A percentile compares a stretch with the other conserved stretches of the same genome.
Evolutionary conservation across 1,284 basidiomycete genomes (phyloP).

Genomic region (Boletus holoroseus): DNA sequence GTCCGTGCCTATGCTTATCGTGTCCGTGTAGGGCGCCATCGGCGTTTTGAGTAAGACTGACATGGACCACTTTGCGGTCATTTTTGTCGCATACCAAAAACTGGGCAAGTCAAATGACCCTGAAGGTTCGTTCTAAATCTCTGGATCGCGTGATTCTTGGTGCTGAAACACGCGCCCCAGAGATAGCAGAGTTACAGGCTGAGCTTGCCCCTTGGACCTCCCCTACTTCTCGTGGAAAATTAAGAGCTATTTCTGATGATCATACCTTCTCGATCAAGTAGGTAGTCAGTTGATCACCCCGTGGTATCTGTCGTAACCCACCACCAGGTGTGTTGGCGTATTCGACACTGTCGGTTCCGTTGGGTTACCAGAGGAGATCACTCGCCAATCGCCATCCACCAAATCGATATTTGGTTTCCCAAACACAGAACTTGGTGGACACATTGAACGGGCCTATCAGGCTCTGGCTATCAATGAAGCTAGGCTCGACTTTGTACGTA

Average conservation of each 20-base stretch:
- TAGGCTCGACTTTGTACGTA: slow-evolving; percentile 58
- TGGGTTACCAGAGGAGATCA: slow-evolving; percentile 61
- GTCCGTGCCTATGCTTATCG: background rate
- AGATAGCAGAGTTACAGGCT: slow-evolving; percentile 38
- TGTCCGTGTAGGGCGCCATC: slow-evolving; percentile 46
- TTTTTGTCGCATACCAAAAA: slow-evolving; percentile 57
- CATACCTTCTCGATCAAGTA: slow-evolving; percentile 59
- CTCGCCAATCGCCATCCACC: slow-evolving; percentile 35
- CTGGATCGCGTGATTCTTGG: background rate
- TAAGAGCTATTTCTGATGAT: slow-evolving; percentile 42
- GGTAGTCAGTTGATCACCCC: slow-evolving; percentile 12
- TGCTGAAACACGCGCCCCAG: slow-evolving; percentile 29
- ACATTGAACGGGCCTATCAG: slow-evolving; percentile 60
- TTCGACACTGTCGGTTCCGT: slow-evolving; percentile 70
- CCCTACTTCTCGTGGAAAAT: slow-evolving; percentile 46
- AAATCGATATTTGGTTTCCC: slow-evolving; percentile 59
- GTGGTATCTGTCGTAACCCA: slow-evolving; percentile 6
- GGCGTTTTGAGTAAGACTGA: slow-evolving; percentile 60
- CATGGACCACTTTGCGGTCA: slow-evolving; percentile 63
- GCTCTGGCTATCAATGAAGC: slow-evolving; percentile 63
- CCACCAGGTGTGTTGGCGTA: slow-evolving; percentile 58
- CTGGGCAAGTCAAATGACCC: slow-evolving; percentile 48
- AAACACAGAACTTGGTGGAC: slow-evolving; percentile 53
- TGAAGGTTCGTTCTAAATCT: slow-evolving; percentile 36
- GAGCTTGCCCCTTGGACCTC: slow-evolving; percentile 50